Evolutionary conservation across 768 basidiomycete genomes (phyloP).

Genomic region (Suillus bovinus): DNA sequence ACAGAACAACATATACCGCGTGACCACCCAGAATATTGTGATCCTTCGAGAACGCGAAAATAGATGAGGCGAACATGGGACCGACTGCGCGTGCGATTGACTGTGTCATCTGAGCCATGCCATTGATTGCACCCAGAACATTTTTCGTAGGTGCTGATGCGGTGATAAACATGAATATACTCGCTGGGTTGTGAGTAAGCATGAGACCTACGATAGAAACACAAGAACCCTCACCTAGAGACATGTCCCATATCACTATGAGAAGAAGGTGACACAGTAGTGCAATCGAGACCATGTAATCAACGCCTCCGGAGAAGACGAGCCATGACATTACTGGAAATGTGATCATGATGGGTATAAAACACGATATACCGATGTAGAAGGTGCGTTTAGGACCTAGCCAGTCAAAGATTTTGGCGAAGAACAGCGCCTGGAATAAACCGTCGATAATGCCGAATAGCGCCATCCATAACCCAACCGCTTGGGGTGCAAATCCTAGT

Average conservation of each 20-base stretch:
- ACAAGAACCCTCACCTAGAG: conserved; percentile 48
- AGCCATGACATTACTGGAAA: conserved; percentile 27
- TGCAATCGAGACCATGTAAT: conserved; percentile 43
- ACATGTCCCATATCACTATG: conserved; percentile 50
- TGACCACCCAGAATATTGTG: conserved; percentile 46
- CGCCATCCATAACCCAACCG: conserved; percentile 28
- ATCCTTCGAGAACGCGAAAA: conserved; percentile 55
- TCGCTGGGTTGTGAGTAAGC: conserved; percentile 17
- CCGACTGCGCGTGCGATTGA: conserved; percentile 51
- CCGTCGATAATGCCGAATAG: conserved; percentile 25
- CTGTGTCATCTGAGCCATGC: conserved; percentile 53
- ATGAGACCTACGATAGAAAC: too few relatives aligned
- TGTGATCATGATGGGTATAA: conserved; percentile 19
- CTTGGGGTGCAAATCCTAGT: conserved; percentile 25
- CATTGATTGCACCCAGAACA: conserved; percentile 53
- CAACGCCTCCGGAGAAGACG: conserved; percentile 23
- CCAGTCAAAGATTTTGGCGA: conserved; percentile 21
- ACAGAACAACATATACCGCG: conserved; percentile 44
- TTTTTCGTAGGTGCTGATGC: conserved; percentile 27
- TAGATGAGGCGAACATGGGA: conserved; percentile 53
- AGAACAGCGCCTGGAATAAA: conserved; percentile 26
- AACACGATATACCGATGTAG: conserved; percentile 17
- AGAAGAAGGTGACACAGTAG: conserved; percentile 48
- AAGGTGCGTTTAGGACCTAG: conserved; percentile 29
- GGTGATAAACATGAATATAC: conserved; percentile 34